Conservation (phyloP, 257 asterid species). For the Ophiorrhiza pumila region DNA sequence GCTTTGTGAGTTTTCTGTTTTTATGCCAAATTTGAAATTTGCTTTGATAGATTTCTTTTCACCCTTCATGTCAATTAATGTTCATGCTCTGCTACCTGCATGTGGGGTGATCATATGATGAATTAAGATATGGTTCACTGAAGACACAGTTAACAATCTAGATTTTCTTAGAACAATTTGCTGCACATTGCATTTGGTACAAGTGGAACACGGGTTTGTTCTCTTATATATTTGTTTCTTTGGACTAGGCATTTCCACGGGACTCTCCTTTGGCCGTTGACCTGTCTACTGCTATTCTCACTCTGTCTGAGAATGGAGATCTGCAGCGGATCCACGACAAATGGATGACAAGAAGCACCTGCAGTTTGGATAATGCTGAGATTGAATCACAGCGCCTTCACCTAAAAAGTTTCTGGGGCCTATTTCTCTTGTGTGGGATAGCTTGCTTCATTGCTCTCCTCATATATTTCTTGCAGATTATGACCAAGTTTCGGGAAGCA, state of each 20-base stretch:
- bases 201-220: background rate
- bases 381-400: constrained; percentile 44
- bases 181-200: background rate
- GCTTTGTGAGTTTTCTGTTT: constrained; percentile 51
- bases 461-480: constrained; percentile 48
- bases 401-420: constrained; percentile 53
- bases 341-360: constrained; percentile 53
- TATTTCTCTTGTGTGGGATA: constrained; percentile 42
- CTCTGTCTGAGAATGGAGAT: constrained; percentile 91
- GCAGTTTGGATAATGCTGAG: constrained; percentile 33
- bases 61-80: background rate
- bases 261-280: constrained; percentile 61
- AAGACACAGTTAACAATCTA: background rate
- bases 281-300: constrained; percentile 53
- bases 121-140: background rate
- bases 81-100: too few relatives aligned
- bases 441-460: constrained; percentile 69
- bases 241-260: constrained; percentile 54
- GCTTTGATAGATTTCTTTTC: background rate
- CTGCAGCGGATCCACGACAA: constrained; percentile 93
- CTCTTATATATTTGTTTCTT: background rate
- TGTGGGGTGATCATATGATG: too few relatives aligned
- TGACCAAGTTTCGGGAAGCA: constrained; percentile 39
- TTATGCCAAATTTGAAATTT: background rate
- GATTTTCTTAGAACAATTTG: background rate